Evolutionary conservation across 306 rosid species (phyloP).

Genomic region (Quercus berberidifolia): DNA sequence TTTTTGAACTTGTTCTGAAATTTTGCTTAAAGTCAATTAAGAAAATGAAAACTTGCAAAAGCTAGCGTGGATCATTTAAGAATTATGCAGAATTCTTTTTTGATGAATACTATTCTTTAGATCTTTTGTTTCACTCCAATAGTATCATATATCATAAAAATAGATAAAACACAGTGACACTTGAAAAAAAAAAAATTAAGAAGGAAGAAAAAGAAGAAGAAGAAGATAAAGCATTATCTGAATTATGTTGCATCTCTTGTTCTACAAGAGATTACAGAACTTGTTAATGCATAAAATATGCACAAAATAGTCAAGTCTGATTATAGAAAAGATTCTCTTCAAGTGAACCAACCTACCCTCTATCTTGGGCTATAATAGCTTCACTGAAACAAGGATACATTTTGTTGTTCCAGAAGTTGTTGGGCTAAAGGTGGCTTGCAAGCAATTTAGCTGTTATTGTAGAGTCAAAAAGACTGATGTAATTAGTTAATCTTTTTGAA

Average conservation of each 20-base stretch:
- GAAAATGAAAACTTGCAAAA: neutral
- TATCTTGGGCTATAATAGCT: neutral
- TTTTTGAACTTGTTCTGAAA: neutral
- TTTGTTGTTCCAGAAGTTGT: neutral
- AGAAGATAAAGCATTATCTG: too few relatives aligned
- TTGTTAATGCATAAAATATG: neutral
- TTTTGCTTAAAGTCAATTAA: neutral
- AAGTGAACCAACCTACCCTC: neutral
- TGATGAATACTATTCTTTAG: neutral
- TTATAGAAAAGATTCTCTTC: neutral
- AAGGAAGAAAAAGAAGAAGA: too few relatives aligned
- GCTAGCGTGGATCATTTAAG: neutral
- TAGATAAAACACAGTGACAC: too few relatives aligned
- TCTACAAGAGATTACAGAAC: neutral
- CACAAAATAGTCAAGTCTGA: neutral
- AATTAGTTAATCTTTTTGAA: neutral
- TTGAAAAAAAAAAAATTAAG: too few relatives aligned
- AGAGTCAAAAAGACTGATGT: neutral
- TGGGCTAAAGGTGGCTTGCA: neutral
- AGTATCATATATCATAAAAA: neutral
- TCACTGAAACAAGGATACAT: neutral
- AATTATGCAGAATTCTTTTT: neutral
- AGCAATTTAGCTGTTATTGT: neutral
- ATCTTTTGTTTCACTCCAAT: neutral
- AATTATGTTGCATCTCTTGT: too few relatives aligned